Conservation (phyloP, 345 rosid species). For the Acer saccharum region DNA sequence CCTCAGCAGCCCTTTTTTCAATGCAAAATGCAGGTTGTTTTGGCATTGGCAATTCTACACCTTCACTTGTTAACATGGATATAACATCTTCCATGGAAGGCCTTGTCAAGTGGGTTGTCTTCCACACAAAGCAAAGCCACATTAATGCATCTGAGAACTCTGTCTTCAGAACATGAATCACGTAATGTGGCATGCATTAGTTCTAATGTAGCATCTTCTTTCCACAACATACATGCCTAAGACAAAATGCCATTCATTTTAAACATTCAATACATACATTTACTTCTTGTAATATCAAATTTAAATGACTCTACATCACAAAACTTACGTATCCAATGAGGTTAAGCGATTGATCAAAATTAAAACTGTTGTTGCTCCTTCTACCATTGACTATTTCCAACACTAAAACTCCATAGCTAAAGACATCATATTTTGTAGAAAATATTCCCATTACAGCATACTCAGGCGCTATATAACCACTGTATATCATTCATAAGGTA, state of each 20-base stretch:
- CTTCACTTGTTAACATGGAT: not conserved
- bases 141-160: not conserved
- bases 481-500: not conserved
- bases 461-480: conserved; percentile 26
- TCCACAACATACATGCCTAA: too few relatives aligned
- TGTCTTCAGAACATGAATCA: not conserved
- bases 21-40: conserved; percentile 2
- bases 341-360: conserved; percentile 3
- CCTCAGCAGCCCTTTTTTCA: not conserved
- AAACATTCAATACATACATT: too few relatives aligned
- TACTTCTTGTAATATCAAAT: too few relatives aligned
- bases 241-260: too few relatives aligned
- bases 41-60: not conserved
- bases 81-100: not conserved
- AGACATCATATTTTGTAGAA: conserved; percentile 29
- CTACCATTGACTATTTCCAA: conserved; percentile 20
- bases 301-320: not conserved
- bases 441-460: conserved; percentile 19
- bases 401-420: conserved; percentile 18
- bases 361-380: not conserved
- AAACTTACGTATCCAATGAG: conserved; percentile 24
- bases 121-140: not conserved
- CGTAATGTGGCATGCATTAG: too few relatives aligned
- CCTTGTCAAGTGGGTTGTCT: not conserved
- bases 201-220: too few relatives aligned